Base-by-base conservation (phyloP, 1,284 basidiomycete genomes). In the Chiua sp. region DNA sequence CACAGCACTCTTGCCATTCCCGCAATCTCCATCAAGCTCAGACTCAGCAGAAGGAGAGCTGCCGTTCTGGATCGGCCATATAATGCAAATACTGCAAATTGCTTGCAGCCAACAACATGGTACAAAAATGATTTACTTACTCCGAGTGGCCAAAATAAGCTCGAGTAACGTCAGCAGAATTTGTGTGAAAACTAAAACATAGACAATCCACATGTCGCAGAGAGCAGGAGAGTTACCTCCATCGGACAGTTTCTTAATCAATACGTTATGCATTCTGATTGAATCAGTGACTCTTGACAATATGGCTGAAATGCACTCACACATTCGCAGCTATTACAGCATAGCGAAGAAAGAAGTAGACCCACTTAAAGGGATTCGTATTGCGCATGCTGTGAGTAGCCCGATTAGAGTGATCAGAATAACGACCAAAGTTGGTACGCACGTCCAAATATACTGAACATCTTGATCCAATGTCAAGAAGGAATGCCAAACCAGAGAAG, bases 321-420 rank as follows among this genome's bases (percentile, higher is more conserved):
- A 56, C 15, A 32, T 60, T 59, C 33, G 51, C 59, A 7, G 56
- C 23, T 52, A 69, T 56, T 1, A 56, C 55, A 47, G 15, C 51
- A 53, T 69, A 71, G 15, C 60, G 68, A 59, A 72, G 57, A 47
- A 61, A 65, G n/a, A 72, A 50, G 22, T 69, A 72, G 0, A 46
- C 12, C 69, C 70, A 72, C 47, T 71, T 72, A 30, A 61, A 61
- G 7, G 30, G 58, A 10, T 42, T 69, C 18, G 15, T 57, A 12
- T 61, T 61, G 22, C 16, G 58, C 70, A 70, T 72, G 5, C 67
- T 67, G 30, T 12, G 0, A 22, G 32, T 11, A 23, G 59, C 53
- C 18, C 20, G 37, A 51, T 39, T n/a, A 44, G 42, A n/a, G 15
- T 13, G 13, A 23, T 15, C n/a, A 18, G 22, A 16, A 33, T 3